A percentile compares a stretch with the other conserved stretches of the same genome.
phyloP scores from a whole-genome alignment of 2,329 filamentous ascomycete genomes.

The Trichoderma citrinoviride region DNA sequence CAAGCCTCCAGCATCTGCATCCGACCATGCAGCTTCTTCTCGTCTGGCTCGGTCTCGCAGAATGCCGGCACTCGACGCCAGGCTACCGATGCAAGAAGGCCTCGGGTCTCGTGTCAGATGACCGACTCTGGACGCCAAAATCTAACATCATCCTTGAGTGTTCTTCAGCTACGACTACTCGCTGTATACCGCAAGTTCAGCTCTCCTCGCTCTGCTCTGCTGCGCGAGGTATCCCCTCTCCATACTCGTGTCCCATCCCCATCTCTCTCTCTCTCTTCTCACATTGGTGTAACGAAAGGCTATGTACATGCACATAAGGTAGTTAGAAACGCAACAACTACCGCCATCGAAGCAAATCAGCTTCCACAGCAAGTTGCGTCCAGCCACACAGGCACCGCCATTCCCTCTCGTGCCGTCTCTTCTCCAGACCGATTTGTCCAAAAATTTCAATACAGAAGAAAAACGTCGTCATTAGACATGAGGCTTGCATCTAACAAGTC shows the following conservation, averaged over 20 bases:
- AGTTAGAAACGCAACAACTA: too few species aligned
- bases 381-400: constrained; percentile 11
- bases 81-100: constrained; percentile 16
- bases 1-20: constrained; percentile 7
- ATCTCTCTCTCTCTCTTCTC: too few species aligned
- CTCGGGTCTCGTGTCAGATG: constrained; percentile 18
- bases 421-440: constrained; percentile 5
- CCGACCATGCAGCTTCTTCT: background rate
- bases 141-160: constrained; percentile 9
- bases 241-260: background rate
- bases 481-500: background rate
- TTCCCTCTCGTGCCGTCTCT: background rate
- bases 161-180: background rate
- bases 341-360: too few species aligned
- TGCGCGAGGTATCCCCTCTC: too few species aligned
- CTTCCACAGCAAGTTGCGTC: background rate
- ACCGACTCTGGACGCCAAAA: constrained; percentile 20
- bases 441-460: too few species aligned
- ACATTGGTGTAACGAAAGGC: too few species aligned
- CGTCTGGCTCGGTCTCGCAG: background rate
- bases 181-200: background rate
- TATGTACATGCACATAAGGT: too few species aligned
- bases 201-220: background rate
- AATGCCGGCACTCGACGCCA: constrained; percentile 12
- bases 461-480: constrained; percentile 16